Evolutionary conservation across 805 yeast species (phyloP).

Genomic region (Myxozyma udenii): DNA sequence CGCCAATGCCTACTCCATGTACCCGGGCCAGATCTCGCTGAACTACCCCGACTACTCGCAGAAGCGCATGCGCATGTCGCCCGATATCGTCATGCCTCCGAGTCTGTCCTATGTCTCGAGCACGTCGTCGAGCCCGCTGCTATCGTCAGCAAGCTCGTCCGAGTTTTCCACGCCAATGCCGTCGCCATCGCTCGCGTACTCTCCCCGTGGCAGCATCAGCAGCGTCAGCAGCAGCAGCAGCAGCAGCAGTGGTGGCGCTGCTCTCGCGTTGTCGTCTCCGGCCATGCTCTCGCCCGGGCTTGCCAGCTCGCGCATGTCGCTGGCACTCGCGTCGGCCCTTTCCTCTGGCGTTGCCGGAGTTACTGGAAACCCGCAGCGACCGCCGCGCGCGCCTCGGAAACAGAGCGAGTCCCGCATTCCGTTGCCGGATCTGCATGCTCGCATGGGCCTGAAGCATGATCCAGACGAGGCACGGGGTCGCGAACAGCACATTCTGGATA

Average conservation of each 20-base stretch:
- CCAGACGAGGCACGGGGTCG: constrained; percentile 40
- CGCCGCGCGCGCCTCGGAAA: constrained; percentile 30
- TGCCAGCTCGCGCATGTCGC: neutral
- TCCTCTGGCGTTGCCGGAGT: neutral
- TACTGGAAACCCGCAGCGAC: constrained; percentile 2
- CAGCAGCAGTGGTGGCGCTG: no score
- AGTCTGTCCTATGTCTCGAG: neutral
- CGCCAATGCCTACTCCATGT: constrained; percentile 3
- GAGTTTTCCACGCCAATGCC: constrained; percentile 28
- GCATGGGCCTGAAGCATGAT: constrained; percentile 42
- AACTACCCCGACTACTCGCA: constrained; percentile 1
- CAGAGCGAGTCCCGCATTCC: constrained; percentile 42
- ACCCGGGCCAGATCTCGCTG: neutral
- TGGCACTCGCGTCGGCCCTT: neutral
- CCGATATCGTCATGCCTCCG: neutral
- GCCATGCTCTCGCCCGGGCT: constrained; percentile 5
- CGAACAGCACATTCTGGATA: constrained; percentile 41
- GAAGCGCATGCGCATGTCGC: constrained; percentile 11
- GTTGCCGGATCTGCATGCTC: constrained; percentile 38
- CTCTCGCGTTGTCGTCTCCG: constrained; percentile 6
- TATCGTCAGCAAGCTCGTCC: constrained; percentile 13
- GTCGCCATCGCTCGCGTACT: constrained; percentile 22
- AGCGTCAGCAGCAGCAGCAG: constrained; percentile 1
- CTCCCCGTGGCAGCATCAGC: constrained; percentile 5
- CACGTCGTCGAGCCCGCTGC: constrained; percentile 2